Evolutionary conservation across 495 filamentous ascomycete species (phyloP), one percentile per base, ranked within the genome.

Genomic region (Viridothelium virens): DNA sequence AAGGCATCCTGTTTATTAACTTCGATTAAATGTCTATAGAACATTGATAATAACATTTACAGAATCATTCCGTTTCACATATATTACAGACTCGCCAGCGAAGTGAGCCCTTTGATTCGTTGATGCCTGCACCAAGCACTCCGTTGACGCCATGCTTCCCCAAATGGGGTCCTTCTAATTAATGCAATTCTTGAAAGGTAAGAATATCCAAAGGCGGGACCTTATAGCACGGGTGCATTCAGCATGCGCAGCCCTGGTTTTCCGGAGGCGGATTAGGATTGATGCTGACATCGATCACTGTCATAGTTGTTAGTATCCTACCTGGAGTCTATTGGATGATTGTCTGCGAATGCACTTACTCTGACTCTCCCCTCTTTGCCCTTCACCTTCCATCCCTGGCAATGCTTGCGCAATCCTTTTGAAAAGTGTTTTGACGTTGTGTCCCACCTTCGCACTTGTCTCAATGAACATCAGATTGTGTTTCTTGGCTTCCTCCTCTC

Each of bases 401-500:
- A 98, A 84, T 38, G 94, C 94, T 79, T 98, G 94, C 61, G 94
- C 94, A 82, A 98, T 98, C 78, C 91, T 86, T 80, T 89, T 89
- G 81, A 98, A 98, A 63, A 98, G 83, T 66, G 86, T 89, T 83
- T 98, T 97, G 67, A 98, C 94, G 74, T 98, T 98, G 75, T 97
- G 93, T 9, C 94, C 94, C 4, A 96, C 86, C 83, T 97, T 98
- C 47, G 94, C 94, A 78, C 91, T 96, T 63, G 94, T 98, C 83
- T 98, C 94, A 74, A 98, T 92, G 68, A 97, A 98, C 89, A 97
- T 95, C 68, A 96, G 79, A 63, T 92, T 92, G 74, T 92, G 91
- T 82, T 91, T 91, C 82, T 94, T 94, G n/a, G 95, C 95, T 76
- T 97, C 95, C 73, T 97, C 93, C 77, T 98, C 95, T 65, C 94